phyloP scores from a whole-genome alignment of 768 basidiomycete genomes.

The Mycena galopus region DNA sequence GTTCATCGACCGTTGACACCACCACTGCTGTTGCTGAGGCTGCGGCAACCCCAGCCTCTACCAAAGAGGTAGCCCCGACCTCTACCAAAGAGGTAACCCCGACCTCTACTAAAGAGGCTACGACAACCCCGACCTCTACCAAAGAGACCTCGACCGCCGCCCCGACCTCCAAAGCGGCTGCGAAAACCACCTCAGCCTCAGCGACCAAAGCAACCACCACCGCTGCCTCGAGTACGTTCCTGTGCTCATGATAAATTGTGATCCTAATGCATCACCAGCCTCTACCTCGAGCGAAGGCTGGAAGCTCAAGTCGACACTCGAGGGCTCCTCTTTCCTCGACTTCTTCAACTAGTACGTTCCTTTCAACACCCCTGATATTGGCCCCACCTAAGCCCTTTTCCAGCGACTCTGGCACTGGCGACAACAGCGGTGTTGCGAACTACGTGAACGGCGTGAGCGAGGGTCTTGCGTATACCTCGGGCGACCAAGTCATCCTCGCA shows the following conservation, averaged over 20 bases:
- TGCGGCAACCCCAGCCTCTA: constrained; percentile 17
- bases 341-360: constrained; percentile 36
- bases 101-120: neutral
- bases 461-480: constrained; percentile 31
- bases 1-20: neutral
- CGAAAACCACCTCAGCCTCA: neutral
- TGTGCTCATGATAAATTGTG: neutral
- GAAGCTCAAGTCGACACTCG: constrained; percentile 29
- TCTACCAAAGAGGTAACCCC: neutral
- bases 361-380: neutral
- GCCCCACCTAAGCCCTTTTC: neutral
- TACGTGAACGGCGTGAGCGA: constrained; percentile 34
- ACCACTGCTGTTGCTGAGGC: neutral
- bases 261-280: constrained; percentile 1
- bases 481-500: constrained; percentile 33
- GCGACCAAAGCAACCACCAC: constrained; percentile 5
- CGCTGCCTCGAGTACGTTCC: constrained; percentile 3
- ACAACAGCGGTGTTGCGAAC: constrained; percentile 36
- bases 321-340: constrained; percentile 35
- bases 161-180: neutral
- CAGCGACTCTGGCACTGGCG: constrained; percentile 28
- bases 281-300: constrained; percentile 34
- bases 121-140: constrained; percentile 1
- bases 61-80: no score
- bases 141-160: neutral